Base-by-base conservation (phyloP, 2,329 filamentous ascomycete species). In the Aspergillus latus region DNA sequence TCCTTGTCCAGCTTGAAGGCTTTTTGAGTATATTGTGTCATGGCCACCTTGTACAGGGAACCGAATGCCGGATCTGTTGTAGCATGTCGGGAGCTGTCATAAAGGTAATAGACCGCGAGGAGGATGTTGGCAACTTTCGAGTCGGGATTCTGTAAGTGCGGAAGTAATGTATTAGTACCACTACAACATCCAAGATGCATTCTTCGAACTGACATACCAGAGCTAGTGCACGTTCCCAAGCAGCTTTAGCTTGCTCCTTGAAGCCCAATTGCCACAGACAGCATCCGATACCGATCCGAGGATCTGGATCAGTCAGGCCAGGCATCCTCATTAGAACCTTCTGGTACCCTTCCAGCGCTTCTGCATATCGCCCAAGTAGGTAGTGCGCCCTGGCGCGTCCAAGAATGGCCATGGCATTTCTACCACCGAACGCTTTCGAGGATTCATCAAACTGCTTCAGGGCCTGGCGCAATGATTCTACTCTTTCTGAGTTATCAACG, bases 231-330 rank as follows among this genome's bases (percentile, higher is more conserved):
- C 94, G 83, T 69, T 96, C 89, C 94, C 94, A 99, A 10, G 94
- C 93, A 47, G 81, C 79, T 69, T 90, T 93, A 6, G 95, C 94
- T 66, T 96, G 91, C 34, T 96, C 90, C 73, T 95, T 97, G 79
- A 90, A 92, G 9, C 92, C 92, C 29, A 99, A 81, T 73, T 96
- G 90, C 94, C 95, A 99, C 72, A 97, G 88, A 78, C 94, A 99
- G 74, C 91, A 94, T 45, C 94, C 94, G 68, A 99, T 93, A 54
- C 94, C 94, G 64, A 99, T 93, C 65, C 95, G 85, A 64, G 94
- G 95, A 73, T 99, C 94, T 0, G 94, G 94, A 68, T 99, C 94
- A 42, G 89, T 85, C 67, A 97, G 81, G 63, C 90, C 86, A 1
- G 94, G 94, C 79, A 92, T 92, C 73, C 89, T 92, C 65, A 86